Base-by-base conservation (phyloP, 441 rosid genomes). In the Pelargonium citronellum region DNA sequence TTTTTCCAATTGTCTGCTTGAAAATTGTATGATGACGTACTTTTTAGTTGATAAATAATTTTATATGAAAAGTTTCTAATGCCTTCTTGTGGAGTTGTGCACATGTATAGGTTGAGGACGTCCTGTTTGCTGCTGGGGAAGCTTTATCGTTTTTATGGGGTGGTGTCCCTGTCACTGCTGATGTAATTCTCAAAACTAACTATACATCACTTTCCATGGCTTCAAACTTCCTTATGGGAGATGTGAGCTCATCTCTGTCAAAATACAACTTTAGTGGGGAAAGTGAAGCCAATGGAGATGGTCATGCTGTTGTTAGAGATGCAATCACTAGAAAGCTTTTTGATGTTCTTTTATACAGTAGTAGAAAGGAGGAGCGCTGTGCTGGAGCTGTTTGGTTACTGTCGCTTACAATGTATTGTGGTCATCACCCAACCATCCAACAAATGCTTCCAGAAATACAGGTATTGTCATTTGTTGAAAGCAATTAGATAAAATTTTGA, bases 331-430 rank as follows among this genome's bases (percentile, higher is more conserved):
- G 84, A 82, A 89, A 92, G 79, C 89, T 95, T 72, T 95, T 95
- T 76, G 91, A 95, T 78, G 81, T 67, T 77, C 99, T 95, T 74
- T 80, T 95, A 43, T 95, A 87, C 72, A 90, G 97, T 72, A 89
- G 80, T 75, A 87, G 99, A 83, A 91, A 90, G 78, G 99, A 92
- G 79, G 99, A 95, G 88, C 88, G 97, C 65, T 92, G 97, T 77
- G 92, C 99, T 85, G 97, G 99, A 81, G 82, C 96, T 69, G 97
- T 95, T 69, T 95, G 97, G 99, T 81, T 95, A 71, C 78, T 91
- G 68, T 95, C 99, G 70, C 83, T 95, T 73, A 88, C 87, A 77
- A 88, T 91, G 92, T 95, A 91, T 80, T 92, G 95, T 78, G 99
- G 99, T 70, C 84, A 83, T 72, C 89, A 95, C 68, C 83, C 95